Evolutionary conservation across 2,329 filamentous ascomycete genomes (phyloP).

Genomic region (Sarocladium strictum): DNA sequence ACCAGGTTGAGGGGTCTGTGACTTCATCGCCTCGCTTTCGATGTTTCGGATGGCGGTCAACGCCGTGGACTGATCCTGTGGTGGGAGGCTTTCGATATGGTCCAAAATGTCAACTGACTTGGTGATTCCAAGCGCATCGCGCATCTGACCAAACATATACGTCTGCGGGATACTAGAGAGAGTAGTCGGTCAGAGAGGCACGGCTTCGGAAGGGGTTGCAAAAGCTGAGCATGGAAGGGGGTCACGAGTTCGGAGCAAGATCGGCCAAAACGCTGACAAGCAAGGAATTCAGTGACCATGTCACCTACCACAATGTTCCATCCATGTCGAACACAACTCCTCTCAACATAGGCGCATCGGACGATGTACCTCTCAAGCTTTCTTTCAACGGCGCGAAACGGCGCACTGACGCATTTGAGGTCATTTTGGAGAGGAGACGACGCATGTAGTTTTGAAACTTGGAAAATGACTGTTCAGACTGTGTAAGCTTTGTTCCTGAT

Average conservation of each 20-base stretch:
- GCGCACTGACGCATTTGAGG: slow-evolving; percentile 27
- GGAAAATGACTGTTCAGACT: not conserved
- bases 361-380: slow-evolving; percentile 21
- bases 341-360: slow-evolving; percentile 39
- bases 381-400: slow-evolving; percentile 52
- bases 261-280: too few relatives aligned
- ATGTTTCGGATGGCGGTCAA: slow-evolving; percentile 71
- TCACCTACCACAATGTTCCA: slow-evolving; percentile 78
- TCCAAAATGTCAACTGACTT: slow-evolving; percentile 78
- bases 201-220: too few relatives aligned
- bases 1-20: slow-evolving; percentile 77
- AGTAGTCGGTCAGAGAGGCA: too few relatives aligned
- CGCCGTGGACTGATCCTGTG: slow-evolving; percentile 53
- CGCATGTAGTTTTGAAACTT: slow-evolving; percentile 10
- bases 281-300: too few relatives aligned
- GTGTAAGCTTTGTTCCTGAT: too few relatives aligned
- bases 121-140: slow-evolving; percentile 63
- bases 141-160: slow-evolving; percentile 94
- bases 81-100: slow-evolving; percentile 71
- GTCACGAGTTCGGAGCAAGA: too few relatives aligned
- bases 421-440: slow-evolving; percentile 36
- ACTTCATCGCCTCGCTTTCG: slow-evolving; percentile 73
- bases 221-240: too few relatives aligned
- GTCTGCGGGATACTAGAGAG: slow-evolving; percentile 59
- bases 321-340: slow-evolving; percentile 88